Evolutionary conservation across 2,329 filamentous ascomycete genomes (phyloP), one percentile per base, ranked within the genome.

Genomic region (Thelonectria rubi): DNA sequence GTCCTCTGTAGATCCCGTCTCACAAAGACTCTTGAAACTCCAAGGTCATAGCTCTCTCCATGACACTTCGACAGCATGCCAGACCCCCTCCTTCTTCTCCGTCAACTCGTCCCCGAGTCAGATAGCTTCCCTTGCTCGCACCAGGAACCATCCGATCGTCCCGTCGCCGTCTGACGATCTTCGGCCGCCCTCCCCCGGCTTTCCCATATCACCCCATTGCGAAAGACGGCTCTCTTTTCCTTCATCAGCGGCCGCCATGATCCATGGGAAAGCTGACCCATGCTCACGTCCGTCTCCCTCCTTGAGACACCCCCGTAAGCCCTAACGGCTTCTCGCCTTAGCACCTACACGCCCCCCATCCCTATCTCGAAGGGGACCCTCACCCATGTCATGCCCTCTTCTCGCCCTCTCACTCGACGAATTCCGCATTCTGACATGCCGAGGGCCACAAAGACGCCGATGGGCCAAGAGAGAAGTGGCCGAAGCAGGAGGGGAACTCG

Each of bases 301-400:
- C 54, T 60, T 24, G 4, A 24, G 24, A 66, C 69, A 63, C 66
- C 64, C 24, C 69, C 60, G 65, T 71, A 72, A 71, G 69, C 69
- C 69, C 69, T 71, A 71, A 60, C 48, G 51, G 24, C 53, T 54
- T 60, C 53, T 55, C 54, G 56, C 51, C 58, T 48, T 39, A 64
- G 39, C 50, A 43, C 52, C 47, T 55, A 51, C 63, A 58, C 61
- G 61, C 65, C 66, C 59, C 24, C 49, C 52, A 39, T 50, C 46
- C 47, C 3, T 11, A 12, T 21, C 55, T 48, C 45, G 39, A 7
- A 24, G 24, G 4, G 53, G 15, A 15, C 45, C 50, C 49, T 40
- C 62, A 58, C 62, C 32, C 57, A 45, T 45, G 39, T 66, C 65
- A 50, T 26, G 45, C 39, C 30, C 45, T 21, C 20, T 54, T 45